Conservation (phyloP, 129 eudicot species). For the Centella asiatica region DNA sequence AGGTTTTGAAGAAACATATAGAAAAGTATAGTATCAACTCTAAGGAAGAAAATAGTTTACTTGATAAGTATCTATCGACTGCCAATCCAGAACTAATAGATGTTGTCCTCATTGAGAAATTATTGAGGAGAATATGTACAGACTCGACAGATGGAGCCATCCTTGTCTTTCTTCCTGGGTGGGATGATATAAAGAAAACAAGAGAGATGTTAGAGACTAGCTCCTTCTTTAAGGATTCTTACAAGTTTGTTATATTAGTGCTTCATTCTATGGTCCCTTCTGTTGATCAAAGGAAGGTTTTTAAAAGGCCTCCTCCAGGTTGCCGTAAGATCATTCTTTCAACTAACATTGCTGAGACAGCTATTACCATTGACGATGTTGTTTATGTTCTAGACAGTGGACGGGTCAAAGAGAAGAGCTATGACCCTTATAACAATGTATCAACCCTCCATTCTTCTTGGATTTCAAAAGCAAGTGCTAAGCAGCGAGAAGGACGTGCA, state of each 20-base stretch:
- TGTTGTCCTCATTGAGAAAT: constrained; percentile 67
- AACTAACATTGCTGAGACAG: constrained; percentile 93
- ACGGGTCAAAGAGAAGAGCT: constrained; percentile 87
- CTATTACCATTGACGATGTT: constrained; percentile 94
- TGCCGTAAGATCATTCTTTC: constrained; percentile 89
- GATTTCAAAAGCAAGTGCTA: constrained; percentile 93
- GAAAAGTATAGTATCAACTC: constrained; percentile 27
- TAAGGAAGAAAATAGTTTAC: constrained; percentile 46
- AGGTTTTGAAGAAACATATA: constrained; percentile 47
- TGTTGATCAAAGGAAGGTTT: constrained; percentile 79
- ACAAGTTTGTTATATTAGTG: constrained; percentile 55
- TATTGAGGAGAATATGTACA: constrained; percentile 62
- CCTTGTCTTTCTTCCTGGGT: constrained; percentile 89
- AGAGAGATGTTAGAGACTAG: constrained; percentile 50
- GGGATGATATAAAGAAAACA: constrained; percentile 92
- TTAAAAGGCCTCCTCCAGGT: constrained; percentile 62
- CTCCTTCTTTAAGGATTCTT: constrained; percentile 47
- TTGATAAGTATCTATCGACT: constrained; percentile 55
- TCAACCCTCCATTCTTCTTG: constrained; percentile 90
- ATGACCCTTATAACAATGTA: constrained; percentile 88
- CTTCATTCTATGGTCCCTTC: constrained; percentile 91
- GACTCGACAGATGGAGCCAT: constrained; percentile 79
- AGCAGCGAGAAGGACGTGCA: constrained; percentile 96
- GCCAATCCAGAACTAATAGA: constrained; percentile 66
- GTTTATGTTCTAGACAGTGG: constrained; percentile 94